These are phyloP conservation scores for Neurospora discreta DNA, from an alignment of 495 filamentous ascomycete species.

Conservation along the genomic window DNA sequence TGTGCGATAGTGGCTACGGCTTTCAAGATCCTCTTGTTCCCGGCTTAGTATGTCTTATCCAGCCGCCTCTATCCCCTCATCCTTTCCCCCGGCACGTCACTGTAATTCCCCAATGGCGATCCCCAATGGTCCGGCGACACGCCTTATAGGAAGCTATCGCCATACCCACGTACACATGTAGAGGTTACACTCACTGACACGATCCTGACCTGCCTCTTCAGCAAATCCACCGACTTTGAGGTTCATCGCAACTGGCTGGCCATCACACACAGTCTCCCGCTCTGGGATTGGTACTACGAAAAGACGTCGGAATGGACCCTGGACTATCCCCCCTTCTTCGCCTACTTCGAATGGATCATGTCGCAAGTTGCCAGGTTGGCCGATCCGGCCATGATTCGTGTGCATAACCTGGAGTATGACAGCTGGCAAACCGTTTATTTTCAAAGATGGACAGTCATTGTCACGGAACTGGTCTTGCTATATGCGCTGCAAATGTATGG, in stretches of 20 bases:
- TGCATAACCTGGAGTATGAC: constrained; percentile 73
- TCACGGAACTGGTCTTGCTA: constrained; percentile 73
- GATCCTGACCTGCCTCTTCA: constrained; percentile 22
- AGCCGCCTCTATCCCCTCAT: neutral
- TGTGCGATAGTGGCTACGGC: constrained; percentile 79
- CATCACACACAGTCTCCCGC: constrained; percentile 77
- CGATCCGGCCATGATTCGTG: constrained; percentile 71
- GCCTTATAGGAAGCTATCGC: neutral
- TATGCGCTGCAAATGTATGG: constrained; percentile 70
- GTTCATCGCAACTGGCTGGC: constrained; percentile 98
- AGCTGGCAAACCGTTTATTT: constrained; percentile 92
- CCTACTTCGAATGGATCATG: constrained; percentile 88
- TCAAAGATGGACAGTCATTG: constrained; percentile 75
- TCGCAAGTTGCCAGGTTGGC: constrained; percentile 67
- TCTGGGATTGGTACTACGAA: constrained; percentile 91
- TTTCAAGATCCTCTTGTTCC: constrained; percentile 88
- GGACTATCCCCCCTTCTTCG: constrained; percentile 97
- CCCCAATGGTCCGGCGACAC: neutral
- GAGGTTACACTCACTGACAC: neutral
- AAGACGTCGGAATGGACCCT: constrained; percentile 98
- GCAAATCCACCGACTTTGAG: constrained; percentile 98
- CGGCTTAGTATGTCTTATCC: constrained; percentile 69
- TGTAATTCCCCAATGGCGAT: neutral
- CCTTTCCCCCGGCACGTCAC: neutral
- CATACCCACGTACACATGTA: neutral